Conservation (phyloP, 306 rosid species). For the barrel medic (Medicago truncatula) region MtrunA17r5.0-ANR NC_053048.1:50785501-50786000, state of each 20-base stretch:
- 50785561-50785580: slow-evolving; percentile 96
- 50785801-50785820: slow-evolving; percentile 88
- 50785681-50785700: slow-evolving; percentile 20
- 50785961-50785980: slow-evolving; percentile 99
- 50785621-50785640: slow-evolving; percentile 99
- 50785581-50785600: slow-evolving; percentile 99
- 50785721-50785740: slow-evolving; percentile 21
- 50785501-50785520: not conserved
- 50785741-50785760: slow-evolving; percentile 89
- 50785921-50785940: slow-evolving; percentile 15
- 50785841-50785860: slow-evolving; percentile 64
- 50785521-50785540: slow-evolving; percentile 9
- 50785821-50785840: slow-evolving; percentile 98
- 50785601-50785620: slow-evolving; percentile 99
- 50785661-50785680: slow-evolving; percentile 52
- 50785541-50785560: slow-evolving; percentile 86
- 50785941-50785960: slow-evolving; percentile 50
- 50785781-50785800: slow-evolving; percentile 99
- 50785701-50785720: slow-evolving; percentile 34
- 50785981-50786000: slow-evolving; percentile 99
- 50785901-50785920: slow-evolving; percentile 24
- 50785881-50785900: slow-evolving; percentile 19
- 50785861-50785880: slow-evolving; percentile 15
- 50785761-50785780: slow-evolving; percentile 99
- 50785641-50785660: slow-evolving; percentile 99